Evolutionary conservation across 225 moss, liverwort and hornwort species (phyloP), one percentile per base, ranked within the genome.

Genomic region (Pseudoscleropodium purum): DNA sequence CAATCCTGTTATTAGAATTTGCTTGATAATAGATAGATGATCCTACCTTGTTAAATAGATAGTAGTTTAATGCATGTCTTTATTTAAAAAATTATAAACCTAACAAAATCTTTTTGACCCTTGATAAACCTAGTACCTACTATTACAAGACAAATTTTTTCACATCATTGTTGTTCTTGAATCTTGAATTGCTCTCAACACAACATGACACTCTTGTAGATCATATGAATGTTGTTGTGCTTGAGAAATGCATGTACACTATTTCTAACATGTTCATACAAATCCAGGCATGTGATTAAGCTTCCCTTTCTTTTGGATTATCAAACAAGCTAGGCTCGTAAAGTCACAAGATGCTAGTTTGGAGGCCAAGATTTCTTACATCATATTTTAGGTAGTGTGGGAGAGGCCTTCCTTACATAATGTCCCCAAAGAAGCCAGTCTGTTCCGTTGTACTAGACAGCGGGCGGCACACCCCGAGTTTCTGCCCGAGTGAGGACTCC

Each of bases 141-240:
- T 25, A 72, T 3, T 41, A 72, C 15, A 72, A 26, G 8, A 8
- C 9, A 26, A 15, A 8, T 11, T 25, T 37, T 26, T 72, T 51
- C 4, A 41, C 26, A 41, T 25, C 15, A 26, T 25, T 41, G 41
- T 0, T 15, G 2, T 41, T n/a, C 41, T 41, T 72, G 0, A 3
- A 70, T n/a, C 41, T 41, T 72, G 0, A 3, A 70, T 39, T 25
- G 7, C 13, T 39, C 23, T 24, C 39, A 2, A 39, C 24, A 37
- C 7, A 69, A 7, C 4, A 39, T 7, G 20, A 24, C 4, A 39
- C 14, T 39, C 13, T 14, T 70, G 7, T 4, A 70, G 4, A 39
- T 24, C 0, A n/a, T 0, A 39, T 69, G 23, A n/a, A 70, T 2
- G 2, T 70, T 70, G 7, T 70, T 1, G 4, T 69, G 2, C 12